Evolutionary conservation across 768 basidiomycete genomes (phyloP).

Genomic region (Boletellus sp.): DNA sequence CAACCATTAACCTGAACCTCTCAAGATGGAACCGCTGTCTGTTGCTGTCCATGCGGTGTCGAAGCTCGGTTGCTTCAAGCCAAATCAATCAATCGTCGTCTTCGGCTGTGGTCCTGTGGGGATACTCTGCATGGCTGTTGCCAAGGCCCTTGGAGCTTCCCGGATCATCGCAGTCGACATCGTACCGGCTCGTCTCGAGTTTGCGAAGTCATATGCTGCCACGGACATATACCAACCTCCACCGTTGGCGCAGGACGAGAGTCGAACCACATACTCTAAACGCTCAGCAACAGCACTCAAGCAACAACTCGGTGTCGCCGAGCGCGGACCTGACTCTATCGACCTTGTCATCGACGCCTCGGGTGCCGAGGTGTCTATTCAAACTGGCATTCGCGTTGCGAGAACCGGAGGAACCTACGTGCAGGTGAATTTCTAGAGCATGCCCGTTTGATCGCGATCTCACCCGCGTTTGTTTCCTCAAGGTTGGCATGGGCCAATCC

Average conservation of each 20-base stretch:
- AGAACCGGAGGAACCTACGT: constrained; percentile 74
- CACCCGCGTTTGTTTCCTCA: constrained; percentile 5
- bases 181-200: constrained; percentile 69
- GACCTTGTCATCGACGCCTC: constrained; percentile 91
- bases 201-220: constrained; percentile 82
- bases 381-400: constrained; percentile 74
- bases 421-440: constrained; percentile 40
- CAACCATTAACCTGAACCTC: not conserved
- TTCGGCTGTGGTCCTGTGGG: constrained; percentile 90
- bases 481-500: constrained; percentile 86
- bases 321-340: constrained; percentile 65
- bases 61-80: constrained; percentile 66
- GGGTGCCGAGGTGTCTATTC: constrained; percentile 90
- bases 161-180: constrained; percentile 86
- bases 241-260: constrained; percentile 58
- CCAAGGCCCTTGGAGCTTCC: constrained; percentile 85
- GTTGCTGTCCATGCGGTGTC: constrained; percentile 89
- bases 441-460: not conserved
- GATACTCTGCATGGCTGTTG: constrained; percentile 93
- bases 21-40: constrained; percentile 88
- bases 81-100: constrained; percentile 73
- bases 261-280: constrained; percentile 64
- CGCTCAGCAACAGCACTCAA: constrained; percentile 69
- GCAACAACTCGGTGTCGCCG: constrained; percentile 59
- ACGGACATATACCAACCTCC: constrained; percentile 71